These are phyloP conservation scores for Trichoderma sp. DNA, from an alignment of 2,329 filamentous ascomycete species.

Conservation along the genomic window DNA sequence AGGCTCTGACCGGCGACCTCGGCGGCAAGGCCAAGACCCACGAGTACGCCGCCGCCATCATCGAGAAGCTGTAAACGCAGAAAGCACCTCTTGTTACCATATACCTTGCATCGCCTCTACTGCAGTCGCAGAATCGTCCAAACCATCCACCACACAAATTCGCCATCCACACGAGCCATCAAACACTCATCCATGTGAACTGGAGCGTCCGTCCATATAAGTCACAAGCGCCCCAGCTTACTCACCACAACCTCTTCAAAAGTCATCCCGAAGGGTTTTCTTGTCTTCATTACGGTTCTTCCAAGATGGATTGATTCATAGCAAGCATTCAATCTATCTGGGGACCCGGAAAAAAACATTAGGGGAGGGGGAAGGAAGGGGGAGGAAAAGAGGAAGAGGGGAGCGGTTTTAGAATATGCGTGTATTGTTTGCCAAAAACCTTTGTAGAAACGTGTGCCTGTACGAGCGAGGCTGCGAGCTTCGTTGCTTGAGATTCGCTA, in stretches of 20 bases:
- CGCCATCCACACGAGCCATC: neutral
- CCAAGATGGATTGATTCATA: slow-evolving; percentile 21
- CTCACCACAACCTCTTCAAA: neutral
- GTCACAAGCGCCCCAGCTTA: neutral
- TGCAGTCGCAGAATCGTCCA: neutral
- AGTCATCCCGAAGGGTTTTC: neutral
- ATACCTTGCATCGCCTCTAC: slow-evolving; percentile 13
- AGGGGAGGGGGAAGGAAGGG: neutral
- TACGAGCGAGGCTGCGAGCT: neutral
- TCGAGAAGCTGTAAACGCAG: slow-evolving; percentile 61
- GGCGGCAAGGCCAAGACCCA: slow-evolving; percentile 94
- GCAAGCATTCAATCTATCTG: slow-evolving; percentile 24
- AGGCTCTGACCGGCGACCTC: slow-evolving; percentile 92
- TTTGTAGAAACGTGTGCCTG: neutral
- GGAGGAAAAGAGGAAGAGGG: neutral
- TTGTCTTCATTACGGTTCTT: slow-evolving; percentile 4
- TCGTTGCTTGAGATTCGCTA: slow-evolving; percentile 2
- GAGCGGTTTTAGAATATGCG: slow-evolving; percentile 22
- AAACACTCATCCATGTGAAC: neutral
- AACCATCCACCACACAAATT: neutral
- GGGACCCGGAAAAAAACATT: neutral
- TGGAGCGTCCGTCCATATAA: neutral
- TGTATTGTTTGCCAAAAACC: neutral
- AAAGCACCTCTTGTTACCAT: neutral
- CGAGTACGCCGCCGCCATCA: slow-evolving; percentile 93